Evolutionary conservation across 2,329 filamentous ascomycete genomes (phyloP), one percentile per base, ranked within the genome.

Genomic region (Herpotrichia juniperi): DNA sequence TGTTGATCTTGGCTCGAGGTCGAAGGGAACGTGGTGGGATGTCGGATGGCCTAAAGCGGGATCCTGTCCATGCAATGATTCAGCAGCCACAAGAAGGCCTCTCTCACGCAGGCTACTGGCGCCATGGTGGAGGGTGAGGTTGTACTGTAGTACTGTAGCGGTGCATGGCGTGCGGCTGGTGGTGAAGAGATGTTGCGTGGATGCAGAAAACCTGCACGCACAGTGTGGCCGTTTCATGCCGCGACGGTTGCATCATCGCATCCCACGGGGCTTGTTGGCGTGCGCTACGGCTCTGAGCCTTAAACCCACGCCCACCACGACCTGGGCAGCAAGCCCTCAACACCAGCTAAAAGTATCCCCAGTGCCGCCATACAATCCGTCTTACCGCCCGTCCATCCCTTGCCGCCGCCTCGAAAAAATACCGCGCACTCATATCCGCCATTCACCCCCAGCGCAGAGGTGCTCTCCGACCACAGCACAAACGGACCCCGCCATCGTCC

Each of bases 401-500:
- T 19, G 9, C 39, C 22, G 21, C 39, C n/a, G 21, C n/a, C 39
- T 14, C 24, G 7, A 5, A n/a, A n/a, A n/a, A 19, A 7, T 19
- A 19, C 14, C 24, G 4, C 21, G 7, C 19, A 7, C 21, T 5
- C 35, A 19, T 21, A n/a, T n/a, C n/a, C n/a, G n/a, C n/a, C n/a
- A n/a, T n/a, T n/a, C 28, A 31, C n/a, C 28, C 28, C 9, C 28
- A 43, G 50, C 52, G 54, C 51, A 56, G 56, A 39, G 30, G 51
- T 17, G 10, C 44, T 32, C 42, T 52, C 37, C 54, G 53, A 48
- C 59, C 35, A 53, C 50, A 51, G 58, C 35, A 53, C 50, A 51
- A 58, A 56, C 59, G n/a, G n/a, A 53, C 57, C 50, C 50, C 51
- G 28, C 54, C 50, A 31, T 14, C 24, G 44, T 35, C 66, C 69